Conservation (phyloP, 2,329 filamentous ascomycete species). For the Epichloe brachyelytri region DNA sequence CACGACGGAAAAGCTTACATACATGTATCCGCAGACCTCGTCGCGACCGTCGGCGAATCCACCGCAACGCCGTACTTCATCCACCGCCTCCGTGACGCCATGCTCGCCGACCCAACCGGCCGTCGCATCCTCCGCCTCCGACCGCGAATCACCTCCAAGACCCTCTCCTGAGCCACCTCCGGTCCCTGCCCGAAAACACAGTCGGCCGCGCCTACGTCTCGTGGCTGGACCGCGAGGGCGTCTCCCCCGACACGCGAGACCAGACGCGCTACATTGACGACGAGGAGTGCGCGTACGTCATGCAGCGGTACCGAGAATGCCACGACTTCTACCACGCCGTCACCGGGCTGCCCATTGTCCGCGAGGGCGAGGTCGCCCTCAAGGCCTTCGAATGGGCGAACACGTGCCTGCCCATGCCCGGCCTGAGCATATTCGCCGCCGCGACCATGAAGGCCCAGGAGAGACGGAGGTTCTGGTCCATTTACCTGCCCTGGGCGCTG, state of each 20-base stretch:
- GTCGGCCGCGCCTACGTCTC: conserved; percentile 72
- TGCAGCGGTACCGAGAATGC: conserved; percentile 94
- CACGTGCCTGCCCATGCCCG: conserved; percentile 89
- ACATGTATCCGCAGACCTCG: conserved; percentile 53
- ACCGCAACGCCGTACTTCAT: conserved; percentile 95
- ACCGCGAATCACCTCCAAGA: conserved; percentile 73
- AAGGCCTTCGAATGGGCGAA: conserved; percentile 98
- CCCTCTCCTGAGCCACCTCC: conserved; percentile 55
- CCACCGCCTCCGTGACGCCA: conserved; percentile 76
- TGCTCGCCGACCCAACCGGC: conserved; percentile 74
- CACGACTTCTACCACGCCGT: conserved; percentile 97
- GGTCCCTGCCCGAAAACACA: conserved; percentile 55
- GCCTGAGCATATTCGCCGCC: conserved; percentile 70
- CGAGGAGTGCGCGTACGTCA: conserved; percentile 91
- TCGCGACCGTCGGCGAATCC: conserved; percentile 86
- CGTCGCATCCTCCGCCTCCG: conserved; percentile 83
- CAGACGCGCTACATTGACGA: conserved; percentile 84
- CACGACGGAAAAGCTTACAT: background rate
- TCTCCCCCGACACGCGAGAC: conserved; percentile 84
- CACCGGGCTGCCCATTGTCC: conserved; percentile 76
- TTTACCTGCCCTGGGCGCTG: conserved; percentile 84
- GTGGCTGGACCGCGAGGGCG: conserved; percentile 91
- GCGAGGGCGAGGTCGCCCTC: conserved; percentile 94
- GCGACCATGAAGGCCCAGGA: conserved; percentile 77
- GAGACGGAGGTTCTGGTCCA: conserved; percentile 56